Percentiles rank a stretch among this genome's conserved stretches.
These are phyloP conservation scores for Lactifluus pinguis DNA, from an alignment of 768 basidiomycete genomes.

Conservation along the genomic window DNA sequence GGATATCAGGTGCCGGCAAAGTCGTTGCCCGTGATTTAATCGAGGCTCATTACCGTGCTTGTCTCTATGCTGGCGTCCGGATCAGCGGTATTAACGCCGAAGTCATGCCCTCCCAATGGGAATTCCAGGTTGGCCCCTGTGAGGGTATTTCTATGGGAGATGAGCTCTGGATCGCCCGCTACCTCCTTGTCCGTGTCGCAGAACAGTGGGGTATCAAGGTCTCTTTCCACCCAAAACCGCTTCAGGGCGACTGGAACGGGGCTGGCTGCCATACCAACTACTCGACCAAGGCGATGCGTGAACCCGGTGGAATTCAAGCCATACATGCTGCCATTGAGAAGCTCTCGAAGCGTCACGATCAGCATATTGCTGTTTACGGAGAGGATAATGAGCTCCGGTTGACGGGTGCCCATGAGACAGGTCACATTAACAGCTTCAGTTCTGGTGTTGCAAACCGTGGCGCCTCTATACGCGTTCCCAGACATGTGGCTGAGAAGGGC, in stretches of 20 bases:
- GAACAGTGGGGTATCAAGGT: conserved; percentile 98
- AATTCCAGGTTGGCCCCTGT: conserved; percentile 99
- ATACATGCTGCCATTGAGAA: conserved; percentile 95
- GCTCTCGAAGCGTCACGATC: conserved; percentile 78
- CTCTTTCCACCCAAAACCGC: conserved; percentile 99
- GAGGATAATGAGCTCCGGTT: conserved; percentile 96
- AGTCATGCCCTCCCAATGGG: conserved; percentile 99
- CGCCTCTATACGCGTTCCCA: conserved; percentile 91
- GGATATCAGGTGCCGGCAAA: conserved; percentile 76
- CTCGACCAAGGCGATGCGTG: conserved; percentile 91
- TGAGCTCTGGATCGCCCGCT: conserved; percentile 99
- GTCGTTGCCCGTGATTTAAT: conserved; percentile 98
- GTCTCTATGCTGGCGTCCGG: conserved; percentile 90
- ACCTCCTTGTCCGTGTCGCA: conserved; percentile 89
- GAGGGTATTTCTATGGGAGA: conserved; percentile 98
- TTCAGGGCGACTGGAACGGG: conserved; percentile 97
- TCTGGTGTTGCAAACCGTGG: conserved; percentile 97
- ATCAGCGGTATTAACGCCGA: conserved; percentile 99
- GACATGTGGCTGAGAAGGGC: conserved; percentile 87
- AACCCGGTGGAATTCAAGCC: conserved; percentile 82
- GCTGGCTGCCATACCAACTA: conserved; percentile 99
- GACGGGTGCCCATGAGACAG: conserved; percentile 96
- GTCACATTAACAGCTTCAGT: conserved; percentile 83
- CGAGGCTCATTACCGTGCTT: conserved; percentile 98
- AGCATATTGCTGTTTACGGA: conserved; percentile 97